phyloP scores from a whole-genome alignment of 2,329 filamentous ascomycete species.

The Ceratocystis cacaofunesta region DNA sequence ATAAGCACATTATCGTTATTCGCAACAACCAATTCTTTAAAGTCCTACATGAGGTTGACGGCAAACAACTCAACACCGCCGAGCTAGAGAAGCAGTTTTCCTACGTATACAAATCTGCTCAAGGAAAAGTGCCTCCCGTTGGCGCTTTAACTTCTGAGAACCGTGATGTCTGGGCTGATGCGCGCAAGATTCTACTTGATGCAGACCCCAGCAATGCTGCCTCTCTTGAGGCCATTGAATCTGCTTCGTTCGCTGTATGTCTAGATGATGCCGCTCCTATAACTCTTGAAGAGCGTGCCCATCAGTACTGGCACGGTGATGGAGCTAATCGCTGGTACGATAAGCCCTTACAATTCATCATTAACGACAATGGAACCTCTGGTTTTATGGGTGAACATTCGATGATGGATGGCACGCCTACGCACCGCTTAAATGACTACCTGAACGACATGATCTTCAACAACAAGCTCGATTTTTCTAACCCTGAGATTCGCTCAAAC shows the following conservation, averaged over 20 bases:
- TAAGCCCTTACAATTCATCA: conserved; percentile 93
- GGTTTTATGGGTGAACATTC: conserved; percentile 98
- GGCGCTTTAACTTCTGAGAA: conserved; percentile 83
- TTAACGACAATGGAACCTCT: conserved; percentile 95
- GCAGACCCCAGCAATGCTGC: conserved; percentile 67
- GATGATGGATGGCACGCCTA: conserved; percentile 99
- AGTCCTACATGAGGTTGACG: conserved; percentile 64
- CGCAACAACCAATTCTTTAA: conserved; percentile 98
- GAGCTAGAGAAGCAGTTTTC: conserved; percentile 87
- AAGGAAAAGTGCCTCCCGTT: conserved; percentile 53
- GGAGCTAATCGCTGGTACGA: conserved; percentile 94
- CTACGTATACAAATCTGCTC: conserved; percentile 60
- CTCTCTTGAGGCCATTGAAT: conserved; percentile 67
- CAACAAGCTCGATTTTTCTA: conserved; percentile 83
- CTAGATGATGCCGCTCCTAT: conserved; percentile 83
- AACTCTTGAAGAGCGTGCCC: conserved; percentile 87
- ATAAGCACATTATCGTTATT: conserved; percentile 79
- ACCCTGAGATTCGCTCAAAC: conserved; percentile 61
- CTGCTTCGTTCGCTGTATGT: conserved; percentile 80
- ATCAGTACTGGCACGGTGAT: conserved; percentile 97
- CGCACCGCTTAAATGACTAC: conserved; percentile 91
- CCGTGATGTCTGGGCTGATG: conserved; percentile 82
- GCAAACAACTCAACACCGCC: conserved; percentile 70
- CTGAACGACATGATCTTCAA: conserved; percentile 82
- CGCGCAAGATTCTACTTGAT: conserved; percentile 58